Base-by-base conservation (phyloP, 805 yeast species). In the Lipomyces mesembrius region DNA sequence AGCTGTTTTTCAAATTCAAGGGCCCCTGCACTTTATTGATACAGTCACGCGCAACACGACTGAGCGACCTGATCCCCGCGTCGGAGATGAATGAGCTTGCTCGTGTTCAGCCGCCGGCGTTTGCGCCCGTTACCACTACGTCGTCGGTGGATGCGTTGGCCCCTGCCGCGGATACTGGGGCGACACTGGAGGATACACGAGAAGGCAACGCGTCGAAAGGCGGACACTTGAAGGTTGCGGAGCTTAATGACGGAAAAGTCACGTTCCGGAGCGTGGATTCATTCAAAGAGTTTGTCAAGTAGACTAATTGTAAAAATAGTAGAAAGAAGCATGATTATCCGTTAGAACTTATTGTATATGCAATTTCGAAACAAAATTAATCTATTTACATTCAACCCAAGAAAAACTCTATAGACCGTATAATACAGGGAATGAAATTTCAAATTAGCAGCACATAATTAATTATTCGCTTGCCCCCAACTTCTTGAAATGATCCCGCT, bases 11-110 rank as follows among this genome's bases (percentile, higher is more conserved):
- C 32, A 64, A 63, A 59, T 56, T 76, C 32, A 29, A 66, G n/a
- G 79, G 79, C 2, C 79, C 79, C 1, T 60, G 72, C 37, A 75
- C 78, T 3, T 49, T 76, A 14, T 62, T 76, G 29, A 64, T 76
- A 17, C 78, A 75, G 59, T 73, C 77, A 9, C 69, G 73, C 25
- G 68, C 71, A 3, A 55, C 74, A 14, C 63, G 65, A 20, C 58
- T 75, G 37, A 52, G 71, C 20, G 76, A 75, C 49, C 46, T 72
- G n/a, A 68, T 75, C 35, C 69, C 74, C 27, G 72, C 72, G 52
- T n/a, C 61, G 3, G 76, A 74, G 52, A 57, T 71, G 37, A 58
- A 62, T 20, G 71, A 65, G 27, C 63, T 73, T n/a, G 66, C 70
- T 20, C 52, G 51, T n/a, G 57, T 51, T 5, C 61, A 61, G 32